These are phyloP conservation scores for Ganoderma multipileum DNA, from an alignment of 1,284 basidiomycete genomes.

Conservation along the genomic window DNA sequence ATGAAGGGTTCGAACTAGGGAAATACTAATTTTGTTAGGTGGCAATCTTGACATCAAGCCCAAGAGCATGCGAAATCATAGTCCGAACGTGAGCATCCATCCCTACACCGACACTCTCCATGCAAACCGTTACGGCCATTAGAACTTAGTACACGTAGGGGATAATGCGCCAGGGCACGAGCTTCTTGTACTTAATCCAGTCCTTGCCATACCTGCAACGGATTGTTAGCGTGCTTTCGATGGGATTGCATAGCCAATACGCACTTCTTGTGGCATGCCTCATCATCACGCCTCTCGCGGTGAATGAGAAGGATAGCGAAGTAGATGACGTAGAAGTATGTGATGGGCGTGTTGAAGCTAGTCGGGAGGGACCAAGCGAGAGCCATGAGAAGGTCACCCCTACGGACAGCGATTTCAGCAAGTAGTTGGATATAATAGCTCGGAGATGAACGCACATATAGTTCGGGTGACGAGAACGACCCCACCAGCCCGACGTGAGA, in stretches of 20 bases:
- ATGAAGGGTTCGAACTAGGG: background rate
- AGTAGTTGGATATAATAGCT: constrained; percentile 5
- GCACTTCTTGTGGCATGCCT: constrained; percentile 89
- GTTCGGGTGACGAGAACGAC: constrained; percentile 91
- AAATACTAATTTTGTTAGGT: background rate
- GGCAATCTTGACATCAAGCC: background rate
- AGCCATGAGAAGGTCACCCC: constrained; percentile 91
- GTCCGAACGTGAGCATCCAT: constrained; percentile 7
- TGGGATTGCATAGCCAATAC: constrained; percentile 31
- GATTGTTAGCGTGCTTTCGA: constrained; percentile 19
- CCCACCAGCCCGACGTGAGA: constrained; percentile 98
- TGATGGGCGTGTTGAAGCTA: constrained; percentile 90
- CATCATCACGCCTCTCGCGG: constrained; percentile 91
- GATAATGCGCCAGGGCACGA: constrained; percentile 89
- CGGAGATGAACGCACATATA: constrained; percentile 68
- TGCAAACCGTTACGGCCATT: background rate
- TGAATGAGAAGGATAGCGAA: constrained; percentile 93
- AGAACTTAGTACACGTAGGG: constrained; percentile 78
- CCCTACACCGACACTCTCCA: background rate
- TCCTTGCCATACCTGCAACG: constrained; percentile 74
- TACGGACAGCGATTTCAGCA: constrained; percentile 36
- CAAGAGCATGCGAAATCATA: background rate
- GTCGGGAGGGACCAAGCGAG: constrained; percentile 94
- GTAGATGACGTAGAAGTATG: constrained; percentile 95
- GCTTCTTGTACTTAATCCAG: constrained; percentile 86